Percentiles rank a stretch among this genome's conserved stretches.
Evolutionary conservation across 106 monocot genomes (phyloP).

Genomic region (Hemerocallis citrina): DNA sequence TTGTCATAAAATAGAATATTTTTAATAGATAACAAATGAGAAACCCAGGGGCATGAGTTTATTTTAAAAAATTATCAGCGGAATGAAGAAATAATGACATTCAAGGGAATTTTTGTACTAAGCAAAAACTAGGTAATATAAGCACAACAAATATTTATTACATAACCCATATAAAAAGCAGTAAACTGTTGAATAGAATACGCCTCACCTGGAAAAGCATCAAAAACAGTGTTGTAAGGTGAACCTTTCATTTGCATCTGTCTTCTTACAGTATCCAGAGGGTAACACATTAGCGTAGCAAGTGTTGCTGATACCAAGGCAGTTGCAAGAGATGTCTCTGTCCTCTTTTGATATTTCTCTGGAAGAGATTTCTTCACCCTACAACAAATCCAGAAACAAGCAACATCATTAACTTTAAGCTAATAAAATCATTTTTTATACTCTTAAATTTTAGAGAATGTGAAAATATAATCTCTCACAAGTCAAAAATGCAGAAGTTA

Average conservation of each 20-base stretch:
- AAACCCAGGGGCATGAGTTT: background rate
- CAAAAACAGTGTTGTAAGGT: constrained; percentile 70
- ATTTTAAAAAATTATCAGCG: background rate
- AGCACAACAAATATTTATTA: background rate
- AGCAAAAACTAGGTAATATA: background rate
- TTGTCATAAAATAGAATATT: too few species aligned
- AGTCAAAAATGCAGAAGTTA: constrained; percentile 96
- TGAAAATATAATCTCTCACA: constrained; percentile 47
- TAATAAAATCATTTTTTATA: background rate
- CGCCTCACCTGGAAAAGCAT: constrained; percentile 75
- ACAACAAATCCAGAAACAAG: constrained; percentile 7
- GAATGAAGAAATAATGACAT: constrained; percentile 1
- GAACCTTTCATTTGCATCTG: constrained; percentile 99
- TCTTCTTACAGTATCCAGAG: constrained; percentile 91
- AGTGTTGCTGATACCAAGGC: constrained; percentile 83
- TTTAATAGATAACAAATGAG: too few species aligned
- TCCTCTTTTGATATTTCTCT: constrained; percentile 75
- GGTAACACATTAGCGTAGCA: constrained; percentile 92
- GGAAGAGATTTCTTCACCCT: constrained; percentile 97
- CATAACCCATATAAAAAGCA: background rate
- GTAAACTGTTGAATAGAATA: background rate
- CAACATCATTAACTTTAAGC: background rate
- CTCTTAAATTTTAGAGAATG: background rate
- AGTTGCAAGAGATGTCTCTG: constrained; percentile 80
- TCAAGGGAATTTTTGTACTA: background rate